These are phyloP conservation scores for Mucor velutinosus DNA, from an alignment of 371 early-diverging fungal genomes.

Conservation along the genomic window DNA sequence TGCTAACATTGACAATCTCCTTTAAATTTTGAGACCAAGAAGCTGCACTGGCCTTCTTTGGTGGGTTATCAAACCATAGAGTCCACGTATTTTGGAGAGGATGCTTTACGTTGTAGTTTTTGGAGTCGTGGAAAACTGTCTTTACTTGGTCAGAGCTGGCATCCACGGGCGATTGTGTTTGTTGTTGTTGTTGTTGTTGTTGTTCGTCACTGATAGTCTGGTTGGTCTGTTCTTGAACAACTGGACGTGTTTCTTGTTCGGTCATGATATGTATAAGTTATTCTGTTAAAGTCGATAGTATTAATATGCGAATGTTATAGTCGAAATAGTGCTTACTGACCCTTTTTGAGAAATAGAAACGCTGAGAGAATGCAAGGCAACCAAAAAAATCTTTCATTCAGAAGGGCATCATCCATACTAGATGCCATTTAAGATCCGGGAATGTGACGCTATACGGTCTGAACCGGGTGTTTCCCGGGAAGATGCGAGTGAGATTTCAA, in stretches of 20 bases:
- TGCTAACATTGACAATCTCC: slow-evolving; percentile 81
- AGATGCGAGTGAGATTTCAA: background rate
- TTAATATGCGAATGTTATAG: background rate
- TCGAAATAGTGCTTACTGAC: background rate
- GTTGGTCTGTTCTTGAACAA: slow-evolving; percentile 8
- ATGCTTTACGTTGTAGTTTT: slow-evolving; percentile 84
- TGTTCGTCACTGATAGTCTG: slow-evolving; percentile 9
- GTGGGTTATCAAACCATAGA: slow-evolving; percentile 92
- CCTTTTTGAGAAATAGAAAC: background rate
- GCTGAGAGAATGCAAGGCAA: background rate
- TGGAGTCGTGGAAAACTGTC: slow-evolving; percentile 71
- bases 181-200: too few relatives aligned
- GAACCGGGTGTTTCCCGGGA: background rate
- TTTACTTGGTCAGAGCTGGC: slow-evolving; percentile 54
- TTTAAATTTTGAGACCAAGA: slow-evolving; percentile 92
- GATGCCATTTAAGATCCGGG: background rate
- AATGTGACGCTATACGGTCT: background rate
- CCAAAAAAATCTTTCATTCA: background rate
- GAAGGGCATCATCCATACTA: background rate
- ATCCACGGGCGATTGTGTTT: background rate
- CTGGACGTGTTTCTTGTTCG: slow-evolving; percentile 30
- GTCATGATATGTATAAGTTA: slow-evolving; percentile 9
- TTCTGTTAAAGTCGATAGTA: background rate
- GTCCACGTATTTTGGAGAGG: slow-evolving; percentile 90
- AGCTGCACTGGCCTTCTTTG: slow-evolving; percentile 69